Conservation (phyloP, 208 protist species). For the Sergeia podlipaevii region DNA sequence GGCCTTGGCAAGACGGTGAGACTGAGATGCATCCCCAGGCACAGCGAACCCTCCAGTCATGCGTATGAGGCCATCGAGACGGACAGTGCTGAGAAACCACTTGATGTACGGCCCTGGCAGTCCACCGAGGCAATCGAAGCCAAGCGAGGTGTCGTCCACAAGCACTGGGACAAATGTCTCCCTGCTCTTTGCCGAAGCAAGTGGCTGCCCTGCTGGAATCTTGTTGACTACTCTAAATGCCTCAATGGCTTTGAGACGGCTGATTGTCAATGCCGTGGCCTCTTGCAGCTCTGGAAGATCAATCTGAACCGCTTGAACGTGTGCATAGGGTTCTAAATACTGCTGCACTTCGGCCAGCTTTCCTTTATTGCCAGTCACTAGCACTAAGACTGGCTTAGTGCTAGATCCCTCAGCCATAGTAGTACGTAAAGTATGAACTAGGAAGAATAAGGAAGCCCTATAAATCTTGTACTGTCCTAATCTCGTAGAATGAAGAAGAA, state of each 20-base stretch:
- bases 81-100: conserved; percentile 96
- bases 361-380: conserved; percentile 98
- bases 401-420: too few relatives aligned
- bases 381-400: conserved; percentile 20
- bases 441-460: background rate
- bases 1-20: conserved; percentile 65
- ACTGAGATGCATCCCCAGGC: background rate
- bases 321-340: conserved; percentile 65
- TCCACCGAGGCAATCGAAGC: conserved; percentile 95
- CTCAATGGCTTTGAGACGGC: conserved; percentile 89
- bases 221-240: conserved; percentile 63
- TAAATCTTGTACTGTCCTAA: too few relatives aligned
- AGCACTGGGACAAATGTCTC: conserved; percentile 47
- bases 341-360: conserved; percentile 94
- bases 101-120: conserved; percentile 98
- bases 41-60: conserved; percentile 86
- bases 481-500: background rate
- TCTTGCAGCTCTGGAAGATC: conserved; percentile 96
- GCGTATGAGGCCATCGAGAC: conserved; percentile 89
- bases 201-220: conserved; percentile 11
- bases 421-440: too few relatives aligned
- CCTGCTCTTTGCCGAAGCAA: conserved; percentile 7
- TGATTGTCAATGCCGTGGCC: conserved; percentile 83
- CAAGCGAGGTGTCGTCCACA: conserved; percentile 97
- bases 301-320: conserved; percentile 61